These are phyloP conservation scores for Cucurbita moschata DNA, from an alignment of 306 rosid species.

Conservation along the genomic window DNA sequence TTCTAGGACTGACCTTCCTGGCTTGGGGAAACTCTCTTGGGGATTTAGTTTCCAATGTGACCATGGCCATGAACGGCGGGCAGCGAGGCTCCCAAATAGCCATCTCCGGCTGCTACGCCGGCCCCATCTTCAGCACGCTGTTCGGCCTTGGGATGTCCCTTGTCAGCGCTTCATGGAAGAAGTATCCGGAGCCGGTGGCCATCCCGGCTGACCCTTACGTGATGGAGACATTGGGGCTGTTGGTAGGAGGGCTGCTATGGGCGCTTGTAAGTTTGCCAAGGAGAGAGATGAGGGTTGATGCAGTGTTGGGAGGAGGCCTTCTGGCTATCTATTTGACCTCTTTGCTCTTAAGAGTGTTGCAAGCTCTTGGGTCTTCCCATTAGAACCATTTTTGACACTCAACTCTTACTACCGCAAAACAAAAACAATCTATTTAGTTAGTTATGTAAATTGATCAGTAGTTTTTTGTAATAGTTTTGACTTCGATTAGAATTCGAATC, in stretches of 20 bases:
- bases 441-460: neutral
- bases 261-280: conserved; percentile 53
- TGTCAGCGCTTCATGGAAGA: conserved; percentile 34
- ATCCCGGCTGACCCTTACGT: conserved; percentile 35
- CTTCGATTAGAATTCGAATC: neutral
- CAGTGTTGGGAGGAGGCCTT: conserved; percentile 45
- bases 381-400: neutral
- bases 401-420: neutral
- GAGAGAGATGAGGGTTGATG: conserved; percentile 50
- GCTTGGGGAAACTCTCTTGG: conserved; percentile 95
- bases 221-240: conserved; percentile 31
- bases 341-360: conserved; percentile 33
- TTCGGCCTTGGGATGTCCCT: conserved; percentile 64
- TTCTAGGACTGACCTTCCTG: conserved; percentile 63
- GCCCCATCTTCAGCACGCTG: conserved; percentile 57
- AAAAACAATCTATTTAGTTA: neutral
- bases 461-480: neutral
- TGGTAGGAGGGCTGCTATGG: conserved; percentile 57
- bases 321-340: conserved; percentile 45
- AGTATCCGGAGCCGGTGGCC: conserved; percentile 26
- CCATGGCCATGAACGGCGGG: conserved; percentile 68
- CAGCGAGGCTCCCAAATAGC: conserved; percentile 67
- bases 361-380: conserved; percentile 22
- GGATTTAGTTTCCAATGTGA: conserved; percentile 53
- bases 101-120: conserved; percentile 62